These are phyloP conservation scores for Oldenlandia corymbosa DNA, from an alignment of 257 asterid species.

Conservation along the genomic window DNA sequence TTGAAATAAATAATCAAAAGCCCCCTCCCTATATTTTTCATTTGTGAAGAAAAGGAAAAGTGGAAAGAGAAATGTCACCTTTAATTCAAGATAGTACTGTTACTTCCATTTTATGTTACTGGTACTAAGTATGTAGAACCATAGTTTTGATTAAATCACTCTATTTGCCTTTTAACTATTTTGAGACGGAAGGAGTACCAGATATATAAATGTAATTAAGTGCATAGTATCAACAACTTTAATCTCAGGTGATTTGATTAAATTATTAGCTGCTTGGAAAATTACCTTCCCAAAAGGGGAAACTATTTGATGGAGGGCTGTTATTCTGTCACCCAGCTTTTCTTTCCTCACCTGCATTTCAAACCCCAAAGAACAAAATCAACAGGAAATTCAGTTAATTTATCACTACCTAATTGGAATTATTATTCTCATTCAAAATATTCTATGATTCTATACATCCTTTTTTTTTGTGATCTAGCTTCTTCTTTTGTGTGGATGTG, in stretches of 20 bases:
- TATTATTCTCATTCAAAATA: too few species aligned
- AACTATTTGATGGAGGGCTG: conserved; percentile 84
- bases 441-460: too few species aligned
- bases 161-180: too few species aligned
- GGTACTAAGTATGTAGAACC: too few species aligned
- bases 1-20: not conserved
- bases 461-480: conserved; percentile 1
- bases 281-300: conserved; percentile 93
- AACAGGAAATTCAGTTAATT: not conserved
- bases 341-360: conserved; percentile 69
- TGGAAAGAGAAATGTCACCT: conserved; percentile 16
- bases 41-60: conserved; percentile 10
- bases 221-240: too few species aligned
- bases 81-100: conserved; percentile 1
- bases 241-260: too few species aligned
- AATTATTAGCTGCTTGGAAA: not conserved
- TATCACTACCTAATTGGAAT: conserved; percentile 10
- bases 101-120: conserved; percentile 7
- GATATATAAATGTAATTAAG: too few species aligned
- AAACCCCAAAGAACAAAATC: conserved; percentile 8
- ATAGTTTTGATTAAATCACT: too few species aligned
- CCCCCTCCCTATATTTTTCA: too few species aligned
- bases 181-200: too few species aligned
- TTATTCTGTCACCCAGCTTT: conserved; percentile 75
- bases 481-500: conserved; percentile 44